These are phyloP conservation scores for Rhynchosporium graminicola DNA, from an alignment of 2,329 filamentous ascomycete genomes.

Conservation along the genomic window DNA sequence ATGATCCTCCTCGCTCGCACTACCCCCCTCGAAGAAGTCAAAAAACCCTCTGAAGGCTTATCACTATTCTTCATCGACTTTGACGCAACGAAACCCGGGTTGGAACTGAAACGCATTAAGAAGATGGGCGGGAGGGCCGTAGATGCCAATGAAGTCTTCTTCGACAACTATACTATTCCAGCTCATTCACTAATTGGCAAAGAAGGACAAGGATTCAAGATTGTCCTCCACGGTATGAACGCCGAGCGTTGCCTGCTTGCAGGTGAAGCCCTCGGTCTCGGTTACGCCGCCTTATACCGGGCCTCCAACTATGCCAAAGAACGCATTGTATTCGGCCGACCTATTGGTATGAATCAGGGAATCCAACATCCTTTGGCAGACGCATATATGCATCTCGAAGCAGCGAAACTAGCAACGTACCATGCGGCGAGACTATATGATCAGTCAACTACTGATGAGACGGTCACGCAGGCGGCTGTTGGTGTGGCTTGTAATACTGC, in stretches of 20 bases:
- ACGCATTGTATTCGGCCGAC: constrained; percentile 63
- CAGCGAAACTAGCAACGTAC: constrained; percentile 64
- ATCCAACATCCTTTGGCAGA: constrained; percentile 67
- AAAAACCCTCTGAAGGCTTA: constrained; percentile 72
- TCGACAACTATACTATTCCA: constrained; percentile 73
- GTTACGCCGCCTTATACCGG: constrained; percentile 67
- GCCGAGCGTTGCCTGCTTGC: constrained; percentile 75
- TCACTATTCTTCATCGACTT: constrained; percentile 82
- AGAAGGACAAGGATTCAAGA: constrained; percentile 77
- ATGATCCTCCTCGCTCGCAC: constrained; percentile 84
- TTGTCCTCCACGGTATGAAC: constrained; percentile 79
- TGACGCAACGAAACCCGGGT: constrained; percentile 56
- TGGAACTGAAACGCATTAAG: constrained; percentile 65
- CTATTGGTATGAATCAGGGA: constrained; percentile 67
- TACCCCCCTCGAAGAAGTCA: constrained; percentile 64
- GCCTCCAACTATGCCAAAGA: constrained; percentile 68
- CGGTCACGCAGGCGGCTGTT: constrained; percentile 55
- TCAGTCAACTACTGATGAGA: constrained; percentile 50
- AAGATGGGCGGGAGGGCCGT: constrained; percentile 86
- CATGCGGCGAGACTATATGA: constrained; percentile 66
- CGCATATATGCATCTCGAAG: constrained; percentile 65
- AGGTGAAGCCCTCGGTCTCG: constrained; percentile 77
- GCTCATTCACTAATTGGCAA: constrained; percentile 65
- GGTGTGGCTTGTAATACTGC: constrained; percentile 69
- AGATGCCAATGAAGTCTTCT: constrained; percentile 86